Base-by-base conservation (phyloP, 306 rosid species). In the Sophora flavescens region DNA sequence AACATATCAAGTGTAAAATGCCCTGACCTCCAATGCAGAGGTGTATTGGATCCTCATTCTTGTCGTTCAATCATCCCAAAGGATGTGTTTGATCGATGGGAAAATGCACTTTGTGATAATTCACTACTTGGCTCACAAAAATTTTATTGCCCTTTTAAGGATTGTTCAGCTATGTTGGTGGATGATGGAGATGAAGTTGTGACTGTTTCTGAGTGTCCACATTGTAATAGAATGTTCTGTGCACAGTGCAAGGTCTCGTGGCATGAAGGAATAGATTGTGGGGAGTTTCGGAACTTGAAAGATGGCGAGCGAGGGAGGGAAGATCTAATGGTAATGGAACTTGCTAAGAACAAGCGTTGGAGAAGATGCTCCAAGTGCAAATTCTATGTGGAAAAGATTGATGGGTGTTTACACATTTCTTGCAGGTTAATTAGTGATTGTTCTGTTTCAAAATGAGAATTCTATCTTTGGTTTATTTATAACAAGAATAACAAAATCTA, bases 51-150 rank as follows among this genome's bases (percentile, higher is more conserved):
- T 72, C 92, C 91, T 5, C 41, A 72, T 0, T 17, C 18, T 3
- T 88, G 91, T 16, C 10, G 61, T 0, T 75, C 72, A 0, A 69
- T 88, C 14, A 41, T 91, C 1, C 91, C 96, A 0, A 26, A 72
- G 16, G 80, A 84, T 12, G 87, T 91, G 52, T 63, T 91, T 76
- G 93, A 88, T 52, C 15, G 89, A 33, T 93, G 97, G 95, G 91
- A 72, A 32, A 45, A 56, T 73, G 88, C 83, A 0, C 80, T 88
- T 3, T 84, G 89, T 28, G 91, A 91, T 51, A 78, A 86, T 8
- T 74, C 39, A 8, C n/a, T 91, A 66, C 39, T 89, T 3, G 85
- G 65, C 4, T 78, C 67, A 5, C 59, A 84, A 12, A 91, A 65
- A 16, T 69, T 84, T 18, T 85, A 87, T 38, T 91, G 95, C 59